A percentile compares a stretch with the other conserved stretches of the same genome.
phyloP scores from a whole-genome alignment of 345 rosid genomes.

The Rhodomyrtus tomentosa region DNA sequence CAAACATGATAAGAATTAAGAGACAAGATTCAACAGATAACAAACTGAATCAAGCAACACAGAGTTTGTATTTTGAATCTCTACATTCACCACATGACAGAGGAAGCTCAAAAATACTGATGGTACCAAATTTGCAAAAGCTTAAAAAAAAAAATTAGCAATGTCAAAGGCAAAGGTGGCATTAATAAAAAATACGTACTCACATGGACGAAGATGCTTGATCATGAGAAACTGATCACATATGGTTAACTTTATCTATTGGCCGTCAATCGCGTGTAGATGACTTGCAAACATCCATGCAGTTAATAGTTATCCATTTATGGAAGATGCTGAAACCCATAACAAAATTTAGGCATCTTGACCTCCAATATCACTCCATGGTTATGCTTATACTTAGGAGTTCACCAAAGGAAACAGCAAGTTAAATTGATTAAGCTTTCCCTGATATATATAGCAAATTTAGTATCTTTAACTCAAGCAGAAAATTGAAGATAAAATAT shows the following conservation, averaged over 20 bases:
- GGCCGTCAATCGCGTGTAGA: background rate
- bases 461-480: background rate
- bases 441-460: background rate
- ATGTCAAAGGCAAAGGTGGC: background rate
- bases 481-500: background rate
- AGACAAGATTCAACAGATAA: background rate
- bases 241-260: background rate
- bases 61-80: background rate
- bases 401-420: background rate
- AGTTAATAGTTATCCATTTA: background rate
- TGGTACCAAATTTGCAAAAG: background rate
- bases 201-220: background rate
- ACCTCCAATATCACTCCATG: background rate
- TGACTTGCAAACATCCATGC: background rate
- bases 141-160: background rate
- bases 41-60: background rate
- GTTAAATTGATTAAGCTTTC: background rate
- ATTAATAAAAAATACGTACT: background rate
- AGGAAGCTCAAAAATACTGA: background rate
- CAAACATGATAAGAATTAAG: background rate
- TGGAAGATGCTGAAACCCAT: background rate
- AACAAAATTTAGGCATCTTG: background rate
- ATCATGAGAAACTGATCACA: background rate
- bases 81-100: background rate
- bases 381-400: background rate